Base-by-base conservation (phyloP, 345 rosid species). In the Melastoma malabathricum region DNA sequence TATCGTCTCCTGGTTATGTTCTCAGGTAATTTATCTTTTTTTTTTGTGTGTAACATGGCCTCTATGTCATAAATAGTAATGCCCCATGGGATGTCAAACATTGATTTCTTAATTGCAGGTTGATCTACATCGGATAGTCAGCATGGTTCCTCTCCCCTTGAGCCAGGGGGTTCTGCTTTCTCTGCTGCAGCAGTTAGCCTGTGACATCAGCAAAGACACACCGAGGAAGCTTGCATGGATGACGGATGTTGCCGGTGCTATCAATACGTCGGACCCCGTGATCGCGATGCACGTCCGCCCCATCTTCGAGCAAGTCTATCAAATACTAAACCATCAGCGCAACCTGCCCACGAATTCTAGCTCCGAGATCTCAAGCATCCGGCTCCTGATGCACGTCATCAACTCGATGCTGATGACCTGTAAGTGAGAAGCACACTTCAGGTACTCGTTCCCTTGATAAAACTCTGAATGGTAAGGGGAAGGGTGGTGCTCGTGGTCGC, bases 91-190 rank as follows among this genome's bases (percentile, higher is more conserved):
- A 44, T 46, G 46, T n/a, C 10, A 15, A 52, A 34, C 51, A 31
- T 29, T 2, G 15, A 44, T 14, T 38, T 27, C 16, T 53, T 8
- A 43, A 12, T 0, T 29, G 14, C 73, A 92, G 98, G 95, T 82
- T 54, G 93, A 82, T 75, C 62, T 80, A 44, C 79, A 47, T 5
- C 66, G 76, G 39, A 66, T 92, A 8, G 46, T 92, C 51, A 57
- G 75, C 2, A 63, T 68, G 64, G 61, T 54, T 43, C 93, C 95
- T 9, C 67, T 71, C 17, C 95, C 93, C 0, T 57, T 92, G 61
- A 84, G 89, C 81, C 98, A 82, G 73, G 88, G 98, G 34, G 95
- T 87, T 15, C 67, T 92, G 5, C 82, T 87, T 7, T 74, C 89
- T 9, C 83, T 92, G 19, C 72, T 92, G 53, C 98, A 87, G 65